Percentiles rank a stretch among this genome's conserved stretches.
Evolutionary conservation across 129 eudicot genomes (phyloP).

Genomic region (Flaveria sonorensis): DNA sequence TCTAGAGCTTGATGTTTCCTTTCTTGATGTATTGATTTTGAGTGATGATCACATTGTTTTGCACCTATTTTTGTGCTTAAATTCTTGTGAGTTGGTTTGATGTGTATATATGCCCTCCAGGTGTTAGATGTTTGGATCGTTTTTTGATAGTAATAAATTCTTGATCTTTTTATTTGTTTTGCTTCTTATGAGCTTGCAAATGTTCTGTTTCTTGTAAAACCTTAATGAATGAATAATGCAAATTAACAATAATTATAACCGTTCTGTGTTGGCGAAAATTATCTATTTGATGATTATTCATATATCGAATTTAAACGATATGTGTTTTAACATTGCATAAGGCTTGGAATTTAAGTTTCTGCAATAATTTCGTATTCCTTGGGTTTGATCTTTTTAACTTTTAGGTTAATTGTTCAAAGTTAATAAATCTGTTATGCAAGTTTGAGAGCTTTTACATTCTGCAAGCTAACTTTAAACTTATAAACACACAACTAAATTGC

Average conservation of each 20-base stretch:
- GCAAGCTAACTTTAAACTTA: slow-evolving; percentile 2
- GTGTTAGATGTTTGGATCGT: slow-evolving; percentile 26
- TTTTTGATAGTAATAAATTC: neutral
- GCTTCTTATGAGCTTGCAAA: neutral
- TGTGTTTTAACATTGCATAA: neutral
- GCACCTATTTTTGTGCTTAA: neutral
- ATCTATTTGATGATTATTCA: neutral
- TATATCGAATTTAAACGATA: neutral
- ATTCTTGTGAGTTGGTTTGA: slow-evolving; percentile 11
- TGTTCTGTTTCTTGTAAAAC: neutral
- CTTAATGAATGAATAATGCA: neutral
- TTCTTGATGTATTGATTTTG: neutral
- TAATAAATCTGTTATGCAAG: neutral
- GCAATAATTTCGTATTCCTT: neutral
- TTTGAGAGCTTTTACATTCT: neutral
- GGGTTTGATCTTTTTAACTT: slow-evolving; percentile 7
- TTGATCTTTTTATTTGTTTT: neutral
- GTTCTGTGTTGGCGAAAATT: neutral
- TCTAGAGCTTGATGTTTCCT: neutral
- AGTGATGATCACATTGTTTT: neutral
- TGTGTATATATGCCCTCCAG: slow-evolving; percentile 20
- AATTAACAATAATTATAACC: too few relatives aligned
- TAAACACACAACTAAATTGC: neutral
- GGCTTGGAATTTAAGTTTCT: neutral
- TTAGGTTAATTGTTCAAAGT: neutral